These are phyloP conservation scores for Pestalotiopsis fici DNA, from an alignment of 2,329 filamentous ascomycete genomes.

Conservation along the genomic window DNA sequence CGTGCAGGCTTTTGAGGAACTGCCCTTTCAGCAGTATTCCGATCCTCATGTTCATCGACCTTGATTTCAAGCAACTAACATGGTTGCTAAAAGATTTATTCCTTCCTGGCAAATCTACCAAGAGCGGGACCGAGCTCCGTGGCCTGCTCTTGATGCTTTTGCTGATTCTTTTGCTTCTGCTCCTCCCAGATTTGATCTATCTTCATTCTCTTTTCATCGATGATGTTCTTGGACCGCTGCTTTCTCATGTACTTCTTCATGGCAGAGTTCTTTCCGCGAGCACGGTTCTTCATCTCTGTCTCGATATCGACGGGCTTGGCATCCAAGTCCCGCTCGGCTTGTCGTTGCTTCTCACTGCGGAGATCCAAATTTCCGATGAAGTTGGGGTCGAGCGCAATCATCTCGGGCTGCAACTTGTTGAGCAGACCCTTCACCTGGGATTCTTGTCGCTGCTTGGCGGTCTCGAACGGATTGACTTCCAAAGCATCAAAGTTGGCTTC, in stretches of 20 bases:
- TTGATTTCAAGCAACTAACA: not conserved
- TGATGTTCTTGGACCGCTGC: constrained; percentile 88
- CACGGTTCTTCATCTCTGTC: constrained; percentile 72
- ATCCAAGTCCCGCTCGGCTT: constrained; percentile 79
- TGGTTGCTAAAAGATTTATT: constrained; percentile 31
- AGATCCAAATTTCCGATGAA: constrained; percentile 88
- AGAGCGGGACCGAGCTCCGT: constrained; percentile 83
- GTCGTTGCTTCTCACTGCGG: constrained; percentile 74
- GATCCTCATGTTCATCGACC: not conserved
- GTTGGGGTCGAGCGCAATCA: constrained; percentile 93
- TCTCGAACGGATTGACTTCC: constrained; percentile 95
- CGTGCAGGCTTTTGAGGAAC: not conserved
- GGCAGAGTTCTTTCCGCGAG: constrained; percentile 86
- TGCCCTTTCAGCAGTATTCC: not conserved
- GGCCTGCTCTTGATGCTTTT: constrained; percentile 63
- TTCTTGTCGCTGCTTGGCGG: constrained; percentile 87
- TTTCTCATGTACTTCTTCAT: constrained; percentile 88
- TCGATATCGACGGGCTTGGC: constrained; percentile 59
- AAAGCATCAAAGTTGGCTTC: constrained; percentile 95
- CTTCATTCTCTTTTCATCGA: constrained; percentile 90
- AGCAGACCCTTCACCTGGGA: constrained; percentile 85
- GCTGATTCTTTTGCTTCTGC: constrained; percentile 66
- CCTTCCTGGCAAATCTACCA: constrained; percentile 79
- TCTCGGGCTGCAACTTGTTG: constrained; percentile 94
- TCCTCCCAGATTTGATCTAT: constrained; percentile 81